Base-by-base conservation (phyloP, 2,329 filamentous ascomycete species). In the Tolypocladium amazonense region DNA sequence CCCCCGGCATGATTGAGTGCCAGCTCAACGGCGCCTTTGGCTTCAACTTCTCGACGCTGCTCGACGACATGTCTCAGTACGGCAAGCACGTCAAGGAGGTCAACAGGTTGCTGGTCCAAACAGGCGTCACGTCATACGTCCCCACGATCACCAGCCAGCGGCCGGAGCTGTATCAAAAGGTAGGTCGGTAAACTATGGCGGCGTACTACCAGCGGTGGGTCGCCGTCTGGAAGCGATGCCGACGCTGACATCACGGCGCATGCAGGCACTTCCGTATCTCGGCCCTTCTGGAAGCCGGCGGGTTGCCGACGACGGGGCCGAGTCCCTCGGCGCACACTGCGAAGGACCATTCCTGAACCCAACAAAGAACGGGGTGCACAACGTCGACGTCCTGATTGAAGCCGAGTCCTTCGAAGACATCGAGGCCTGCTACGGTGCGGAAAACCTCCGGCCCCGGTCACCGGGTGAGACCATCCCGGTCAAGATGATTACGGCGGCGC, bases 21-120 rank as follows among this genome's bases (percentile, higher is more conserved):
- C 92, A 97, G 73, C 85, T 97, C 66, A 97, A 97, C 69, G 92
- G 92, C 56, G 92, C 89, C 12, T 93, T 92, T 68, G 92, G 92
- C 60, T 95, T 96, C 78, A 93, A 96, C 77, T 96, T 95, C 72
- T 94, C 90, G 3, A 85, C 86, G 1, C 79, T 91, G 12, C 84
- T 89, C n/a, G 80, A 86, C 20, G 84, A 88, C 67, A 84, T 82
- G 73, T 75, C 79, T 37, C 79, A 82, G 57, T 96, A 95, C 68
- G 82, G 83, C 60, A 88, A 90, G 71, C 86, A 84, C n/a, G 76
- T 96, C 56, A 79, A 79, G 63, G 79, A 85, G 60, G 80, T 93
- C 62, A 94, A 94, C 73, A 83, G 79, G 64, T 80, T 82, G 37
- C 79, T 97, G 58, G 81, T 92, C 37, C 76, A 83, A 66, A 95